Conservation (phyloP, 371 early-diverging fungal genomes). For the Rhizopus arrhizus region DNA sequence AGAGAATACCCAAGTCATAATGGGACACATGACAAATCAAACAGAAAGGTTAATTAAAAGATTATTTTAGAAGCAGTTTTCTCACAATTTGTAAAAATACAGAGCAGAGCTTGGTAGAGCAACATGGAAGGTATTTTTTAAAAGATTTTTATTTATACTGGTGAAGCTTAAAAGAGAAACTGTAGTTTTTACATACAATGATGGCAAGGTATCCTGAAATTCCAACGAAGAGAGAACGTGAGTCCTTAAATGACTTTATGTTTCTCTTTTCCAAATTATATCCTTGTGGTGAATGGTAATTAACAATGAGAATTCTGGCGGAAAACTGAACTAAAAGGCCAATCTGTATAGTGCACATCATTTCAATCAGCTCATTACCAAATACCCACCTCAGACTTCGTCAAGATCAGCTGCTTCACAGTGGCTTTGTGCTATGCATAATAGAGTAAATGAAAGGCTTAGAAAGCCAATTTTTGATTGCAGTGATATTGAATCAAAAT, state of each 20-base stretch:
- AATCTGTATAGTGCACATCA: constrained; percentile 74
- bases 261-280: constrained; percentile 87
- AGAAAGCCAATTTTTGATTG: constrained; percentile 93
- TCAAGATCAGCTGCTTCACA: constrained; percentile 77
- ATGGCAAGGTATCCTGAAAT: constrained; percentile 89
- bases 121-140: constrained; percentile 65
- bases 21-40: constrained; percentile 81
- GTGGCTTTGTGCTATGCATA: constrained; percentile 96
- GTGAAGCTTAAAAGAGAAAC: too few species aligned
- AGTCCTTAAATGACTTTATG: constrained; percentile 81
- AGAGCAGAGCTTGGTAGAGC: constrained; percentile 87
- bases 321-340: neutral
- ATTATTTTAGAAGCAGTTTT: too few species aligned
- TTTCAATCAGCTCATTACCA: constrained; percentile 77
- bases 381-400: constrained; percentile 85
- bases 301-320: too few species aligned
- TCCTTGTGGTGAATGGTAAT: constrained; percentile 98
- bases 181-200: constrained; percentile 93
- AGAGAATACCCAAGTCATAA: constrained; percentile 50
- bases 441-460: constrained; percentile 92
- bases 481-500: constrained; percentile 76
- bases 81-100: neutral
- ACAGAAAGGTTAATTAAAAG: constrained; percentile 62
- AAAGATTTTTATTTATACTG: neutral
- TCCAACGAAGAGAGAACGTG: constrained; percentile 81